phyloP scores from a whole-genome alignment of 2,329 filamentous ascomycete genomes.

The Fusarium sterilihyphosum region DNA sequence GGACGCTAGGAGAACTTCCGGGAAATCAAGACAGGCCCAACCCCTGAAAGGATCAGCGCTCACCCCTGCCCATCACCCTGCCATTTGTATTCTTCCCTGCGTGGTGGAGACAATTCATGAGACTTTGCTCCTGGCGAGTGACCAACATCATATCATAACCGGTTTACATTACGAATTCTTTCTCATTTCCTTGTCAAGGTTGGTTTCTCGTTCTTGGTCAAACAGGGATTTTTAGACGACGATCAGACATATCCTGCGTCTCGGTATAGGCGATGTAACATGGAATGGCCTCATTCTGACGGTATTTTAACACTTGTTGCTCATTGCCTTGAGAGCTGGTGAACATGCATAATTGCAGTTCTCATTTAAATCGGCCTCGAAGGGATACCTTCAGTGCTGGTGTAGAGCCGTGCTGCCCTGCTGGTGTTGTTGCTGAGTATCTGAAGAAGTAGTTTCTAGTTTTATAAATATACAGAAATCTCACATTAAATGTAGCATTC shows the following conservation, averaged over 20 bases:
- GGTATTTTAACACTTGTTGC: background rate
- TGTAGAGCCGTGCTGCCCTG: background rate
- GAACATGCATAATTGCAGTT: fast-evolving
- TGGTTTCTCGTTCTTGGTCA: background rate
- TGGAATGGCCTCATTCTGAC: background rate
- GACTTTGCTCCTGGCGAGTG: background rate
- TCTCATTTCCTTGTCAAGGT: no score
- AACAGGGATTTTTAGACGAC: background rate
- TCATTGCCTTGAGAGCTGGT: fast-evolving
- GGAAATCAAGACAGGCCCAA: background rate
- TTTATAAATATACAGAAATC: background rate
- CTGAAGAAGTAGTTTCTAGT: fast-evolving
- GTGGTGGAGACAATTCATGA: background rate
- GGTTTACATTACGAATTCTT: background rate
- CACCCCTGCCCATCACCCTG: background rate
- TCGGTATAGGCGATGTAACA: background rate
- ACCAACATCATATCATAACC: background rate
- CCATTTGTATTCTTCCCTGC: background rate
- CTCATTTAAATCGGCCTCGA: background rate
- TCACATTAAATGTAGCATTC: background rate
- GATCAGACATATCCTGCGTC: background rate
- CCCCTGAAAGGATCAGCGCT: background rate
- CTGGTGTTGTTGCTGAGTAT: background rate
- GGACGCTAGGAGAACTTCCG: background rate
- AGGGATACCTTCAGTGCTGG: fast-evolving